These are phyloP conservation scores for Xylariaceae sp. DNA, from an alignment of 2,329 filamentous ascomycete genomes.

Conservation along the genomic window DNA sequence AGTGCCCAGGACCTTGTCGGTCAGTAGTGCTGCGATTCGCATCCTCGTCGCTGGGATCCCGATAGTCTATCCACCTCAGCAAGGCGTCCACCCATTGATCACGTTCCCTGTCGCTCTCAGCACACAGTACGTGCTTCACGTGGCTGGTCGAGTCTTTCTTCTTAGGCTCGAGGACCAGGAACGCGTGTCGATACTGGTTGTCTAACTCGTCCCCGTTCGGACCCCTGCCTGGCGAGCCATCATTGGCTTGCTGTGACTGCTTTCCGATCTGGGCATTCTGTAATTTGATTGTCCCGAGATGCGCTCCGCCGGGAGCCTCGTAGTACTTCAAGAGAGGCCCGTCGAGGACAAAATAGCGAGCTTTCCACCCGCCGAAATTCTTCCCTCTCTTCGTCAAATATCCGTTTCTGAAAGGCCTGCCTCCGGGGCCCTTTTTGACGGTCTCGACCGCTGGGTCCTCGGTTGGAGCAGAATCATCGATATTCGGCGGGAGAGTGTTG, in stretches of 20 bases:
- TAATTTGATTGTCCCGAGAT: conserved; percentile 89
- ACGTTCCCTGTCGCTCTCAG: conserved; percentile 86
- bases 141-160: conserved; percentile 85
- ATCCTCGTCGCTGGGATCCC: conserved; percentile 52
- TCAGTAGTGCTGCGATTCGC: conserved; percentile 30
- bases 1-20: conserved; percentile 30
- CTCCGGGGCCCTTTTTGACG: conserved; percentile 48
- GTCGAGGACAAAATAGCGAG: conserved; percentile 56
- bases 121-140: conserved; percentile 89
- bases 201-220: conserved; percentile 65
- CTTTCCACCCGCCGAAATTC: conserved; percentile 99
- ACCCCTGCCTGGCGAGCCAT: conserved; percentile 52
- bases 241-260: conserved; percentile 62
- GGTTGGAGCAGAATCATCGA: conserved; percentile 43
- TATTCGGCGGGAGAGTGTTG: conserved; percentile 54
- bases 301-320: conserved; percentile 81
- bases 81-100: conserved; percentile 91
- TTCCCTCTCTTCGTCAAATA: conserved; percentile 96
- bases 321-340: conserved; percentile 74
- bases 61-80: conserved; percentile 78
- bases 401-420: conserved; percentile 68
- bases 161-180: conserved; percentile 90
- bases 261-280: conserved; percentile 89
- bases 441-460: conserved; percentile 30
- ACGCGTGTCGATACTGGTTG: conserved; percentile 94